These are phyloP conservation scores for Byssoonygena ceratinophila DNA, from an alignment of 2,329 filamentous ascomycete genomes.

Conservation along the genomic window DNA sequence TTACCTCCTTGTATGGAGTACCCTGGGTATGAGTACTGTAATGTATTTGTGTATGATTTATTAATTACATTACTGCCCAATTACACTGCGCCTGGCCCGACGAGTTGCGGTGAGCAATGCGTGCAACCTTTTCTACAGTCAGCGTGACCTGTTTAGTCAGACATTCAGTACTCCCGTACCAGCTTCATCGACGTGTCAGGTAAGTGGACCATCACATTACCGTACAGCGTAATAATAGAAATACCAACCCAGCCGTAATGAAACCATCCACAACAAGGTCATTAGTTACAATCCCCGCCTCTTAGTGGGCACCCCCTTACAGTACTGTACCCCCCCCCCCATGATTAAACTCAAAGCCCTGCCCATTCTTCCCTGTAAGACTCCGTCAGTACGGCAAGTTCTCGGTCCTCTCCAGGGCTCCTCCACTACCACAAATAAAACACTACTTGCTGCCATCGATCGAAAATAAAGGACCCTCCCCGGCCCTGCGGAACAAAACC, in stretches of 20 bases:
- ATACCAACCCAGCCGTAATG: conserved; percentile 1
- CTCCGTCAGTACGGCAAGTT: conserved; percentile 3
- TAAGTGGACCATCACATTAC: not conserved
- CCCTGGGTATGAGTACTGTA: too few relatives aligned
- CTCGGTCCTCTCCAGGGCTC: conserved; percentile 2
- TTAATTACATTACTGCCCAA: too few relatives aligned
- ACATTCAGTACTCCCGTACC: too few relatives aligned
- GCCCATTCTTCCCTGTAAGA: not conserved
- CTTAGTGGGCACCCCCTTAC: conserved; percentile 4
- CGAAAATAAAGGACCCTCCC: conserved; percentile 9
- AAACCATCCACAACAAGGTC: not conserved
- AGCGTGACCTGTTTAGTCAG: not conserved
- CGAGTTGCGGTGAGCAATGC: not conserved
- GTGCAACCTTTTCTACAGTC: not conserved
- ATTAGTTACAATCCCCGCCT: conserved; percentile 7
- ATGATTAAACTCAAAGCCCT: conserved; percentile 7
- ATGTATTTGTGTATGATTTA: too few relatives aligned
- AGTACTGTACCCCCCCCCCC: too few relatives aligned
- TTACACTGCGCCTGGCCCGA: not conserved
- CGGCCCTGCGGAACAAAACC: conserved; percentile 13
- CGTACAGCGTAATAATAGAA: not conserved
- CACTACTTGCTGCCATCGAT: not conserved
- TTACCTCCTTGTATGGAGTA: too few relatives aligned
- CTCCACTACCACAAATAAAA: conserved; percentile 3
- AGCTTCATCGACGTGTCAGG: conserved; percentile 1